These are phyloP conservation scores for Candida morakotiae DNA, from an alignment of 805 yeast genomes.

Conservation along the genomic window DNA sequence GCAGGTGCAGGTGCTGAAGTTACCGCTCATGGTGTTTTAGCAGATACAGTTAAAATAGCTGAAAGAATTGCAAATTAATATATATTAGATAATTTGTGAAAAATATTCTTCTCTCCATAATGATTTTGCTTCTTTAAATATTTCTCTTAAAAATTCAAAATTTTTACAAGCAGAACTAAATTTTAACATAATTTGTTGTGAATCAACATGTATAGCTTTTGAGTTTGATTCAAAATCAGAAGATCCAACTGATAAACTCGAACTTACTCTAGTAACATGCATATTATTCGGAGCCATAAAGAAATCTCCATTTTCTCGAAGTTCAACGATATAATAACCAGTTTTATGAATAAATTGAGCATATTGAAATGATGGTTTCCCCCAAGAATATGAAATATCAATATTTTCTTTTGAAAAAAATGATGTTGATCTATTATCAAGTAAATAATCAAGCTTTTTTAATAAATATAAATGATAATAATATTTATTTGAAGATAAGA, in stretches of 20 bases:
- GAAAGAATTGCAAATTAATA: constrained; percentile 62
- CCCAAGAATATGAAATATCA: constrained; percentile 87
- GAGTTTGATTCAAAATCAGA: constrained; percentile 21
- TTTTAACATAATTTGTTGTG: constrained; percentile 69
- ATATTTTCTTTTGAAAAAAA: constrained; percentile 52
- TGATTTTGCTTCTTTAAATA: constrained; percentile 58
- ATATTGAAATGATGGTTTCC: constrained; percentile 72
- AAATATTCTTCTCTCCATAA: constrained; percentile 35
- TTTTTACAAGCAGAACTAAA: constrained; percentile 62
- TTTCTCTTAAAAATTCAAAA: constrained; percentile 40
- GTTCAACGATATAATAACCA: constrained; percentile 87
- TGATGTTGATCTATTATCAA: constrained; percentile 75
- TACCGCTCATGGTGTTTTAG: constrained; percentile 81
- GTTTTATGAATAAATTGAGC: constrained; percentile 88
- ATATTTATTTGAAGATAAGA: constrained; percentile 50
- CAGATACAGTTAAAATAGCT: constrained; percentile 88
- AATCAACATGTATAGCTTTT: constrained; percentile 45
- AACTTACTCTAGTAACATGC: constrained; percentile 69
- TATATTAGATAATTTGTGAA: constrained; percentile 8
- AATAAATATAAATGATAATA: constrained; percentile 77
- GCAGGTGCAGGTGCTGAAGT: constrained; percentile 88
- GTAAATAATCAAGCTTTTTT: constrained; percentile 64
- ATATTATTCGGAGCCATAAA: constrained; percentile 85
- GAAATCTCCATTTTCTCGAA: constrained; percentile 72
- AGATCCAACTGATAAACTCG: constrained; percentile 18